Conservation (phyloP, 129 eudicot genomes). For the Ambrosia artemisiifolia region DNA sequence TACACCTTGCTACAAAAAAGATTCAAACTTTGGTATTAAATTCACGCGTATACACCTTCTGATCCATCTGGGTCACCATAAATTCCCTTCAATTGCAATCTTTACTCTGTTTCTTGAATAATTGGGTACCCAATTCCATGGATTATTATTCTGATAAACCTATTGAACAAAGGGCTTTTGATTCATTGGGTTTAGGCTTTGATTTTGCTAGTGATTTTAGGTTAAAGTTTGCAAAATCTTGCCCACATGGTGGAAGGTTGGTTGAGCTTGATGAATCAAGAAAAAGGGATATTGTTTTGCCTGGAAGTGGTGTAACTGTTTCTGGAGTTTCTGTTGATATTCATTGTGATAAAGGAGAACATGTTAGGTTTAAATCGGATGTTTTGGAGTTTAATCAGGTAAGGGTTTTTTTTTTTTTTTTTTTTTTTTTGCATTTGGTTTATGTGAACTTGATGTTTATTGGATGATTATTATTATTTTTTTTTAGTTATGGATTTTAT, state of each 20-base stretch:
- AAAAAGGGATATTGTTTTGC: constrained; percentile 59
- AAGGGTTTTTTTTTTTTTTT: neutral
- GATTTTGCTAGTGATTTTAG: constrained; percentile 91
- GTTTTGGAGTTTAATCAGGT: constrained; percentile 91
- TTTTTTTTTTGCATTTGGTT: neutral
- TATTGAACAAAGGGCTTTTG: constrained; percentile 55
- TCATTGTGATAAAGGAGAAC: constrained; percentile 92
- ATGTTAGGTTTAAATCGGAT: constrained; percentile 81
- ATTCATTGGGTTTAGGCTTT: constrained; percentile 79
- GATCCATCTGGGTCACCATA: constrained; percentile 8
- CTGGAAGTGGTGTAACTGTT: constrained; percentile 49
- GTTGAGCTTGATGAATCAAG: constrained; percentile 27
- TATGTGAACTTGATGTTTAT: constrained; percentile 2
- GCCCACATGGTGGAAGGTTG: constrained; percentile 48
- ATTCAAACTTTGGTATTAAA: constrained; percentile 7
- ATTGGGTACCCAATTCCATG: constrained; percentile 15
- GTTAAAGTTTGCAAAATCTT: constrained; percentile 68
- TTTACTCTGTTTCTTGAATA: neutral
- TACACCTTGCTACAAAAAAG: neutral
- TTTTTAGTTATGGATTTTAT: neutral
- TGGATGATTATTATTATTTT: neutral
- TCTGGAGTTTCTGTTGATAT: constrained; percentile 65
- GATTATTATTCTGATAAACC: constrained; percentile 39
- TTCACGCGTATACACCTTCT: constrained; percentile 26
- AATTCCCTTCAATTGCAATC: neutral